Base-by-base conservation (phyloP, 225 moss, liverwort and hornwort species). In the Marchantia polymorpha region DNA sequence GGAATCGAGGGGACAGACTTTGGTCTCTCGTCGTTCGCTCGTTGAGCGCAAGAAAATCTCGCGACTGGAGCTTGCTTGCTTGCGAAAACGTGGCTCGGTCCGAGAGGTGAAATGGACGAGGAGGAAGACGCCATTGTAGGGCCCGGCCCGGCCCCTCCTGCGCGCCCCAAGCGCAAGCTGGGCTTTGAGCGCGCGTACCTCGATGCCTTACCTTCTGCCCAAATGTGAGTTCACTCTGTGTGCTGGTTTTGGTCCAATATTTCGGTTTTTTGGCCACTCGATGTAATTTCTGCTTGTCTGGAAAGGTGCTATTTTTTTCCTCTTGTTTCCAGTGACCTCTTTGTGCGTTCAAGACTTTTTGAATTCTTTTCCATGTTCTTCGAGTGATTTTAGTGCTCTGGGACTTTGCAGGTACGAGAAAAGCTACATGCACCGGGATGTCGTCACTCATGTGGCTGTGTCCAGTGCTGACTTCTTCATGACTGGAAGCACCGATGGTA, bases 351-450 rank as follows among this genome's bases (percentile, higher is more conserved):
- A 11, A 11, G 51, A 70, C 50, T 71, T 10, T 19, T 50, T 22
- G 16, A 50, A 49, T 19, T 69, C 22, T 20, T 53, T 26, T 26
- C 72, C 47, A 2, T 52, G 6, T 64, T 64, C 64, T 64, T 54
- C 27, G 16, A 53, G 29, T 53, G 22, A 55, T 53, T 73, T 10
- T 51, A 17, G 16, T 23, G 73, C 15, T 26, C 13, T 60, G 13
- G 51, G 23, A n/a, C 12, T 67, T 46, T 74, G 69, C 86, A 99
- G 97, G 97, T 99, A 99, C 67, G 99, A 99, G 85, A 99, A 95
- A 86, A 99, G 99, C 80, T 99, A 92, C 73, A 99, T 99, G 99
- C 99, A 99, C 81, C 89, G 99, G 77, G 99, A 99, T 76, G 85
- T 95, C 64, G 89, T 99, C 50, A 92, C 91, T 67, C 99, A 99